A percentile compares a stretch with the other conserved stretches of the same genome.
Conservation (phyloP, 768 basidiomycete species). For the Panaeolus papilionaceus region DNA sequence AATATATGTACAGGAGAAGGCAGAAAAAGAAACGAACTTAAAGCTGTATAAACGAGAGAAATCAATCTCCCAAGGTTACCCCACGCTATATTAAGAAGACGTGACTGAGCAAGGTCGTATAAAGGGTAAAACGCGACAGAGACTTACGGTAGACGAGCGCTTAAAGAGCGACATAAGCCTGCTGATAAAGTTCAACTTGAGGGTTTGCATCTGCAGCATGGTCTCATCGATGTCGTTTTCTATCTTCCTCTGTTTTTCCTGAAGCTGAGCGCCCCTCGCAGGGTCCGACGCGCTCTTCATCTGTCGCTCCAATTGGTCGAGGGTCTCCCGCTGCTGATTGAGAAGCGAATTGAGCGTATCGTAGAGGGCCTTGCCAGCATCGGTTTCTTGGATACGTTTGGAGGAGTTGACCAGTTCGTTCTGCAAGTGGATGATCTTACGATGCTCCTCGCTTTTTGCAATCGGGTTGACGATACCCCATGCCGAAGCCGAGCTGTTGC, state of each 20-base stretch:
- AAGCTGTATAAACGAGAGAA: too few species aligned
- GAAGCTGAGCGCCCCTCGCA: background rate
- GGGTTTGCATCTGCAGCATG: background rate
- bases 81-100: background rate
- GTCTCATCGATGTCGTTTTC: background rate
- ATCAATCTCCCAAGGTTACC: background rate
- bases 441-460: constrained; percentile 15
- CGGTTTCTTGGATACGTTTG: constrained; percentile 23
- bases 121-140: background rate
- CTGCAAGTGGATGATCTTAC: constrained; percentile 25
- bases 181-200: constrained; percentile 1
- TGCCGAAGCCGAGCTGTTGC: constrained; percentile 24
- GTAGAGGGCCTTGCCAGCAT: constrained; percentile 20
- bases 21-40: background rate
- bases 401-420: constrained; percentile 23
- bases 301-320: constrained; percentile 4
- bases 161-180: background rate
- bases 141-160: background rate
- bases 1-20: background rate
- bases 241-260: constrained; percentile 1
- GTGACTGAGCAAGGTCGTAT: background rate
- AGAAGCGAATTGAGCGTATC: constrained; percentile 5
- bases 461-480: constrained; percentile 26
- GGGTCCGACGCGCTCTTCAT: background rate
- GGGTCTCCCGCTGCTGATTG: constrained; percentile 10